Evolutionary conservation across 176 grass and related monocot species (phyloP).

Genomic region (Musa troglodytarum): DNA sequence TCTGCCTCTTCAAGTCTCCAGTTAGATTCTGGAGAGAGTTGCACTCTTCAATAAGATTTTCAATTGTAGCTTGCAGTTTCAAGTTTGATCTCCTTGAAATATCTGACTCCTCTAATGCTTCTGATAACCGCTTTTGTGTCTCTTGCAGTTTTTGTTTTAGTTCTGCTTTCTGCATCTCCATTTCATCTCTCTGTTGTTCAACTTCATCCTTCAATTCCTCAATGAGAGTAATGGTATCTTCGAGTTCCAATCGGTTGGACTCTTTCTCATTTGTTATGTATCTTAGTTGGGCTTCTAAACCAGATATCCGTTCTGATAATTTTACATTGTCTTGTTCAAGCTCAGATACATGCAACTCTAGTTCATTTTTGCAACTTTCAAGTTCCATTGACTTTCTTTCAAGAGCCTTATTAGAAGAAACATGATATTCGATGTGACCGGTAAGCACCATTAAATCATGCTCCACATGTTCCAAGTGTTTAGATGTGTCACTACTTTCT

Average conservation of each 20-base stretch:
- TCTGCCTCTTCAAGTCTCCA: slow-evolving; percentile 57
- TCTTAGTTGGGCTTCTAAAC: slow-evolving; percentile 58
- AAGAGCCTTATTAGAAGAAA: slow-evolving; percentile 60
- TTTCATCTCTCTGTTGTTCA: slow-evolving; percentile 48
- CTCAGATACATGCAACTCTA: slow-evolving; percentile 63
- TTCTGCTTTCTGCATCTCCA: slow-evolving; percentile 52
- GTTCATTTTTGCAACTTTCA: slow-evolving; percentile 53
- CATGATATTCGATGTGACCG: slow-evolving; percentile 51
- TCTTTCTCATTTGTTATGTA: slow-evolving; percentile 54
- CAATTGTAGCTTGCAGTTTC: slow-evolving; percentile 55
- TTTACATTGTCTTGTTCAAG: slow-evolving; percentile 71
- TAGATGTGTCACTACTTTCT: slow-evolving; percentile 62
- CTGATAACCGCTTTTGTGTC: slow-evolving; percentile 39
- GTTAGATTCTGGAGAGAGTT: slow-evolving; percentile 62
- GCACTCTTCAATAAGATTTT: slow-evolving; percentile 74
- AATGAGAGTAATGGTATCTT: slow-evolving; percentile 65
- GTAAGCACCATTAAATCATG: slow-evolving; percentile 57
- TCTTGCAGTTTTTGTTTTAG: slow-evolving; percentile 55
- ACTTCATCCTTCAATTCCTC: slow-evolving; percentile 58
- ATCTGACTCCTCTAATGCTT: slow-evolving; percentile 59
- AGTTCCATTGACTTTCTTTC: slow-evolving; percentile 45
- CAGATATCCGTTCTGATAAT: slow-evolving; percentile 67
- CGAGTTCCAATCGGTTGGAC: slow-evolving; percentile 54
- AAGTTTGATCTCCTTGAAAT: slow-evolving; percentile 53
- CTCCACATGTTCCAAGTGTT: slow-evolving; percentile 70